Evolutionary conservation across 345 rosid genomes (phyloP).

Genomic region (Aquilaria yunnanensis): DNA sequence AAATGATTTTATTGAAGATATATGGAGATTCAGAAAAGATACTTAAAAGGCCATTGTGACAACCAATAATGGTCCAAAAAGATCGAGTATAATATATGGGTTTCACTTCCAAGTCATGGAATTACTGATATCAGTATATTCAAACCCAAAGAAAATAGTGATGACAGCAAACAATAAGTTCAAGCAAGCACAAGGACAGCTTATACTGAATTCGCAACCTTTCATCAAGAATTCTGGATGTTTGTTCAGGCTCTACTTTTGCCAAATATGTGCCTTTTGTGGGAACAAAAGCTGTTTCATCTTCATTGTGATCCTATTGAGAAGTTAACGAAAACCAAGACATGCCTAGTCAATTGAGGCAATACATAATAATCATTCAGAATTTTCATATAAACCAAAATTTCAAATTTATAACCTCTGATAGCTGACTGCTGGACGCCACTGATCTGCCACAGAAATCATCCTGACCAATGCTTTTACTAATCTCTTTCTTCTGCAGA

Average conservation of each 20-base stretch:
- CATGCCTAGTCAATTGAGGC: no score
- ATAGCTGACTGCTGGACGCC: constrained; percentile 22
- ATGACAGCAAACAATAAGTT: background rate
- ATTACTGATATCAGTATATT: no score
- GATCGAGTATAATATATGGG: no score
- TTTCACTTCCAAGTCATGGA: no score
- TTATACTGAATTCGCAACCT: constrained; percentile 38
- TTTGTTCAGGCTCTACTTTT: constrained; percentile 30
- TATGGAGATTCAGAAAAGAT: no score
- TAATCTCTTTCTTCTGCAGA: constrained; percentile 21
- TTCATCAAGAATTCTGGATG: constrained; percentile 33
- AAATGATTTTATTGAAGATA: no score
- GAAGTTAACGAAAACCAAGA: no score
- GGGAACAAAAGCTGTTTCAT: constrained; percentile 27
- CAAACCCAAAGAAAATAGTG: no score
- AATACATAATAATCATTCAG: no score
- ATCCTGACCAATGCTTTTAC: constrained; percentile 25
- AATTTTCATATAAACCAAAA: no score
- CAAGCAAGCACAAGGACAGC: background rate
- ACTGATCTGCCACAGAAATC: constrained; percentile 22
- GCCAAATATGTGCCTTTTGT: constrained; percentile 16
- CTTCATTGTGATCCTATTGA: constrained; percentile 37
- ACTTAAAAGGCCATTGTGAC: no score
- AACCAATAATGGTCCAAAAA: no score
- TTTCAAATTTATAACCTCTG: constrained; percentile 3